phyloP scores from a whole-genome alignment of 176 grass and related monocot genomes.

The Puccinellia tenuiflora region DNA sequence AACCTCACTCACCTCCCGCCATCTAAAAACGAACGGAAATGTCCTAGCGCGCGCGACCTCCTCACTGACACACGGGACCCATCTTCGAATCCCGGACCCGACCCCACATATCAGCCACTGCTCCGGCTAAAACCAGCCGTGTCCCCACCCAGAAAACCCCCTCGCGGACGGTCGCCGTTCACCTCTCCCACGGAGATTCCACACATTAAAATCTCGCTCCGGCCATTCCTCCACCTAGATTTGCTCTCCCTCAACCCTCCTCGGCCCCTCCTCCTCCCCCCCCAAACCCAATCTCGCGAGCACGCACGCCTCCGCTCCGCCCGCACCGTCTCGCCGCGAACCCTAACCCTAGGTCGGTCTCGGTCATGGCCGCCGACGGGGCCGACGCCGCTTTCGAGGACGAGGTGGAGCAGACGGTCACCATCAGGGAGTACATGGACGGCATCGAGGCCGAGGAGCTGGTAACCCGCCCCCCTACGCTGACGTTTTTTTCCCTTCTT shows the following conservation, averaged over 20 bases:
- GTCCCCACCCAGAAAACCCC: background rate
- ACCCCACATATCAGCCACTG: background rate
- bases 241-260: background rate
- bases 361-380: slow-evolving; percentile 40
- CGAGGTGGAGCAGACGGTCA: slow-evolving; percentile 51
- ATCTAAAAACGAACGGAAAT: background rate
- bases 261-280: background rate
- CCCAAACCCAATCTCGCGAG: background rate
- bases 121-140: background rate
- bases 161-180: background rate
- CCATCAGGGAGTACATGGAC: slow-evolving; percentile 86
- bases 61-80: background rate
- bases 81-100: fast-evolving
- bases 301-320: background rate
- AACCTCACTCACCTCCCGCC: background rate
- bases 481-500: background rate
- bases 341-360: background rate
- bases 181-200: background rate
- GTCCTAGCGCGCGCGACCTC: fast-evolving
- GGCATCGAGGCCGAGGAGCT: slow-evolving; percentile 83
- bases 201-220: slow-evolving; percentile 1
- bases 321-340: background rate
- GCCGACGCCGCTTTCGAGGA: slow-evolving; percentile 54
- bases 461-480: slow-evolving; percentile 12
- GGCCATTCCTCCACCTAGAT: background rate